These are phyloP conservation scores for Sporopachydermia quercuum DNA, from an alignment of 805 yeast genomes.

Conservation along the genomic window DNA sequence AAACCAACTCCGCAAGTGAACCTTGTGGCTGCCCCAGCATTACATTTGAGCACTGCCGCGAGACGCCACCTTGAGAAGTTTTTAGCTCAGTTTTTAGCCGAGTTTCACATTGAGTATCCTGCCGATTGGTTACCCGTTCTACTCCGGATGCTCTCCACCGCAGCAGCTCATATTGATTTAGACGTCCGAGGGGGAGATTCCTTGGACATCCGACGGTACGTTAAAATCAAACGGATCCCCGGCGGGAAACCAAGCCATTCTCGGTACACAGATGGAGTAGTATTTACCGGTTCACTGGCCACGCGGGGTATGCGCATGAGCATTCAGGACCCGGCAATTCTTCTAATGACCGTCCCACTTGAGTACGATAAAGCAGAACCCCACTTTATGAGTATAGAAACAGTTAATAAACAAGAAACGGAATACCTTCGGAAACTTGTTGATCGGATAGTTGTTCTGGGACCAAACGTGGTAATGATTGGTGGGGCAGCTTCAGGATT, in stretches of 20 bases:
- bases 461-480: slow-evolving; percentile 66
- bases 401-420: slow-evolving; percentile 73
- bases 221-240: slow-evolving; percentile 69
- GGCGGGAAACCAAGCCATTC: slow-evolving; percentile 61
- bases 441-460: slow-evolving; percentile 56
- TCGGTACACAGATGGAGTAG: slow-evolving; percentile 55
- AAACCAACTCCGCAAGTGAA: too few relatives aligned
- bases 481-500: slow-evolving; percentile 72
- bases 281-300: slow-evolving; percentile 74
- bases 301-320: slow-evolving; percentile 58
- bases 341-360: slow-evolving; percentile 76
- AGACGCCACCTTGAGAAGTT: slow-evolving; percentile 34
- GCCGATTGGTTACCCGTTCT: slow-evolving; percentile 48
- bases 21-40: neutral
- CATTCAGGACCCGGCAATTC: slow-evolving; percentile 56
- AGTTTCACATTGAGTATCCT: slow-evolving; percentile 35
- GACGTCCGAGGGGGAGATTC: slow-evolving; percentile 52
- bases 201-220: slow-evolving; percentile 75
- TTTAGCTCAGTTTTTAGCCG: slow-evolving; percentile 44
- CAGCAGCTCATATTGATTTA: slow-evolving; percentile 45
- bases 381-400: slow-evolving; percentile 67
- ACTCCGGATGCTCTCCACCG: slow-evolving; percentile 31
- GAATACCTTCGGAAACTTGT: slow-evolving; percentile 76
- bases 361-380: slow-evolving; percentile 71
- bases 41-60: slow-evolving; percentile 7